Conservation (phyloP, 495 filamentous ascomycete genomes). For the Penicillium verhagenii region DNA sequence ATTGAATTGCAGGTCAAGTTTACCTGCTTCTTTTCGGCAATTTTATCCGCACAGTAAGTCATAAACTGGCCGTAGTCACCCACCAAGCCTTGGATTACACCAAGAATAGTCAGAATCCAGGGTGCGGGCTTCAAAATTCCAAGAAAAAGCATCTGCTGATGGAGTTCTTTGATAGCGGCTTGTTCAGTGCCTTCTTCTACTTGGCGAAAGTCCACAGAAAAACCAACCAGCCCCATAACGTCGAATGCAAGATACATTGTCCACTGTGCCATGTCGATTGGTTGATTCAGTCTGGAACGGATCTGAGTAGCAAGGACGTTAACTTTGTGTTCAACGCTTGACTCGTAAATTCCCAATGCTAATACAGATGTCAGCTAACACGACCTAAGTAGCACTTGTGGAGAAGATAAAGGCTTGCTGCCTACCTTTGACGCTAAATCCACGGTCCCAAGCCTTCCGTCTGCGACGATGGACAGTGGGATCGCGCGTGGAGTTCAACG, state of each 20-base stretch:
- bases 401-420: not conserved
- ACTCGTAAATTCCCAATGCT: not conserved
- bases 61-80: slow-evolving; percentile 1
- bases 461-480: not conserved
- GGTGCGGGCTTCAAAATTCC: not conserved
- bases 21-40: not conserved
- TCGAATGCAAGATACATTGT: not conserved
- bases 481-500: not conserved
- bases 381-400: not conserved
- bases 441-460: slow-evolving; percentile 2
- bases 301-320: slow-evolving; percentile 1
- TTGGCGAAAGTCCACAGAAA: not conserved
- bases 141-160: slow-evolving; percentile 1
- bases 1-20: not conserved
- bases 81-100: not conserved
- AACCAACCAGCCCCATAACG: not conserved
- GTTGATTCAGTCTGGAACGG: not conserved
- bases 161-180: not conserved
- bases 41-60: not conserved
- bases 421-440: not conserved
- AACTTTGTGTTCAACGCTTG: not conserved
- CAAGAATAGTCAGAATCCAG: not conserved
- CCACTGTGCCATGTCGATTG: not conserved
- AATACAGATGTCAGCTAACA: not conserved
- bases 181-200: not conserved